A percentile compares a stretch with the other conserved stretches of the same genome.
phyloP scores from a whole-genome alignment of 371 early-diverging fungal genomes.

The Mortierella sp. region DNA sequence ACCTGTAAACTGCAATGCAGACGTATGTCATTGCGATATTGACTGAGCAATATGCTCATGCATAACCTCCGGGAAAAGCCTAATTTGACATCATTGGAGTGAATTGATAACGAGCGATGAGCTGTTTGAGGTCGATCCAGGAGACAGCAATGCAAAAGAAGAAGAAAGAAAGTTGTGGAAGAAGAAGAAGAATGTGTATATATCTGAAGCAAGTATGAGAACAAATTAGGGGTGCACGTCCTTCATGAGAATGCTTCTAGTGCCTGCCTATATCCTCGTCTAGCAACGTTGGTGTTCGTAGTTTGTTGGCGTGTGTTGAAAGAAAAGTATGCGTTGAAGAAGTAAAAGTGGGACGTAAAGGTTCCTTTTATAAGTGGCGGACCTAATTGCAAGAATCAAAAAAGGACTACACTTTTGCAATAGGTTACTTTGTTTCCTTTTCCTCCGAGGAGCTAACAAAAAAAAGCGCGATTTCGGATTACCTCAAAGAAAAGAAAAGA shows the following conservation, averaged over 20 bases:
- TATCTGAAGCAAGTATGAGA: not conserved
- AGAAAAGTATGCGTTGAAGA: not conserved
- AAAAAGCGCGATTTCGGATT: not conserved
- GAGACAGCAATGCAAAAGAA: not conserved
- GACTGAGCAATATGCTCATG: not conserved
- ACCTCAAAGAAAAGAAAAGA: not conserved
- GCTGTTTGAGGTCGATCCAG: not conserved
- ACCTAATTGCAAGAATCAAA: not conserved
- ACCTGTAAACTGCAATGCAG: not conserved
- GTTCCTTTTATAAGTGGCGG: not conserved
- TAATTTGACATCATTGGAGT: not conserved
- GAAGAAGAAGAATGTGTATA: not conserved
- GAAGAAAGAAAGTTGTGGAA: not conserved
- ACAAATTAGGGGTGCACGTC: not conserved
- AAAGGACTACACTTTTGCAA: not conserved
- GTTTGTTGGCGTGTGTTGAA: not conserved
- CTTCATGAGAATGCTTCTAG: not conserved
- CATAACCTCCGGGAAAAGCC: not conserved
- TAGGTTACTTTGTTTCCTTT: not conserved
- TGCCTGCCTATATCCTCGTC: not conserved
- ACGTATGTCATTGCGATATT: not conserved
- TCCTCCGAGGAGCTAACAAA: slow-evolving; percentile 1
- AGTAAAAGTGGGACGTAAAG: not conserved
- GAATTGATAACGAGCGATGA: not conserved
- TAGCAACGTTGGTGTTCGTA: not conserved